A percentile compares a stretch with the other conserved stretches of the same genome.
phyloP scores from a whole-genome alignment of 495 filamentous ascomycete genomes.

The Neurospora sp. region DNA sequence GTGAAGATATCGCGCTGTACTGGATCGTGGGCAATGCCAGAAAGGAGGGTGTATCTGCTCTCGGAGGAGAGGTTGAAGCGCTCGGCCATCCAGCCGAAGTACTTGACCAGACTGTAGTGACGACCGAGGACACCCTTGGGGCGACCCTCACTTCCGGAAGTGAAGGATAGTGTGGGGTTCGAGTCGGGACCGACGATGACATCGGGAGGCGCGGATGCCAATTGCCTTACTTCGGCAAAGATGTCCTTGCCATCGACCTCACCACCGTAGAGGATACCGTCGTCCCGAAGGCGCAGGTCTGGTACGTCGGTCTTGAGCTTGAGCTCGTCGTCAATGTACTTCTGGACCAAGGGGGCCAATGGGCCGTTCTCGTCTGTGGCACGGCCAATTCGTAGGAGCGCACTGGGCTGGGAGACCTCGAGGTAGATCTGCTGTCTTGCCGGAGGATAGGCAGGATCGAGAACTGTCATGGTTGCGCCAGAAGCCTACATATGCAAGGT shows the following conservation, averaged over 20 bases:
- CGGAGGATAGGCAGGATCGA: slow-evolving; percentile 83
- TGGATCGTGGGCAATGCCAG: slow-evolving; percentile 80
- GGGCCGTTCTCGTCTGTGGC: slow-evolving; percentile 67
- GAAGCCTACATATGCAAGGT: slow-evolving; percentile 29
- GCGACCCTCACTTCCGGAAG: slow-evolving; percentile 76
- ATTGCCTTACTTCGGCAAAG: slow-evolving; percentile 40
- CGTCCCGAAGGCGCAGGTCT: slow-evolving; percentile 58
- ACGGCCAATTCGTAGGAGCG: slow-evolving; percentile 69
- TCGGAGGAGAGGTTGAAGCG: slow-evolving; percentile 63
- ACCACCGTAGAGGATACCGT: slow-evolving; percentile 68
- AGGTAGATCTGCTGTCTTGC: slow-evolving; percentile 84
- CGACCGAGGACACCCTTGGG: slow-evolving; percentile 67
- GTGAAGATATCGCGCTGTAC: slow-evolving; percentile 93
- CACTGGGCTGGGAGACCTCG: slow-evolving; percentile 73
- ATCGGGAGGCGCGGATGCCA: slow-evolving; percentile 50
- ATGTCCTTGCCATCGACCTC: slow-evolving; percentile 53
- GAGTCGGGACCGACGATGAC: slow-evolving; percentile 87
- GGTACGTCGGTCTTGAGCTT: slow-evolving; percentile 68
- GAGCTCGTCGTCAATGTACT: slow-evolving; percentile 66
- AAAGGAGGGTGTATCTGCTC: slow-evolving; percentile 76
- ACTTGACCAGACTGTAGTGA: slow-evolving; percentile 80
- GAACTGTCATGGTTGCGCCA: slow-evolving; percentile 66
- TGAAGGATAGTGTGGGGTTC: slow-evolving; percentile 74
- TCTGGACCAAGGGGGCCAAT: slow-evolving; percentile 56
- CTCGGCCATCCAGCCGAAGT: slow-evolving; percentile 88